phyloP scores from a whole-genome alignment of 106 monocot genomes.

The Dioscorea alata region DNA sequence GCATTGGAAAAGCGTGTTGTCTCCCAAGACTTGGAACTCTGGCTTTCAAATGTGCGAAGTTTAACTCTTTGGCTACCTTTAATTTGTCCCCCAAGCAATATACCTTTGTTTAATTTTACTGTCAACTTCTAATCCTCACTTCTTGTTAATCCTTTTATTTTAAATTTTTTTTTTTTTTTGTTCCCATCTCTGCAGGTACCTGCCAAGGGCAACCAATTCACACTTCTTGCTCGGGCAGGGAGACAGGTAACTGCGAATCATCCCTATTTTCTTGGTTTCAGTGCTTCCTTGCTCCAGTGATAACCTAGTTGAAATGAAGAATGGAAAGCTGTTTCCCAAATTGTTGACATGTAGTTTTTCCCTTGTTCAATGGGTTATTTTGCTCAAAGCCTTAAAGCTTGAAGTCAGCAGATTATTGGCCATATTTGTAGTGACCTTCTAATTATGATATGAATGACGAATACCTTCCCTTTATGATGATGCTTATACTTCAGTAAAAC shows the following conservation, averaged over 20 bases:
- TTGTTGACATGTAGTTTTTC: no score
- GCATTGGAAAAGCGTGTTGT: conserved; percentile 95
- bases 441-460: no score
- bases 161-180: neutral
- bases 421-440: no score
- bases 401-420: no score
- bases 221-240: conserved; percentile 93
- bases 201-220: conserved; percentile 79
- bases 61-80: neutral
- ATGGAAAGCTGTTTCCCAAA: no score
- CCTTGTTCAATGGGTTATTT: no score
- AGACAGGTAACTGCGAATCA: conserved; percentile 54
- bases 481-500: no score
- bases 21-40: conserved; percentile 96
- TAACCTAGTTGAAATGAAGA: no score
- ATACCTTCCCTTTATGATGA: no score
- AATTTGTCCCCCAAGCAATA: neutral
- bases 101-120: neutral
- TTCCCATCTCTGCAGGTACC: conserved; percentile 41
- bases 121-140: neutral
- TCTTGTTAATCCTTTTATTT: neutral
- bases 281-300: no score
- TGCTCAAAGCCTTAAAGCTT: no score
- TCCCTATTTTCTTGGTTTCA: no score
- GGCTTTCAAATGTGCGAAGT: conserved; percentile 83